Percentiles rank a stretch among this genome's conserved stretches.
Conservation (phyloP, 331 rosid genomes). For the Stylosanthes scabra region DNA sequence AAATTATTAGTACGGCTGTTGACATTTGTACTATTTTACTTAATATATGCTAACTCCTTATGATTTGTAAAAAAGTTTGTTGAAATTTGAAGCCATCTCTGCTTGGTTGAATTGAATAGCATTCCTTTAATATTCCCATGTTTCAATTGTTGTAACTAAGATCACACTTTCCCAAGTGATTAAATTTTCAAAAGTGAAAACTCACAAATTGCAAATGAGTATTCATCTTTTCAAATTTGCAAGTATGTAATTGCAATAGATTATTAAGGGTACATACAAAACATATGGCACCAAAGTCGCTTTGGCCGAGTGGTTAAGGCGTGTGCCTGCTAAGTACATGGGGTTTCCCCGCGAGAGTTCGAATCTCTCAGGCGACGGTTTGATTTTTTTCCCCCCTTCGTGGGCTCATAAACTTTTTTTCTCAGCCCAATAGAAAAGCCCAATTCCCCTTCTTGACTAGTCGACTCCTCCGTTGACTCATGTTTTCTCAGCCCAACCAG, state of each 20-base stretch:
- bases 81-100: neutral
- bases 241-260: no score
- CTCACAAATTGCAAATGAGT: no score
- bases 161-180: no score
- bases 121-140: no score
- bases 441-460: neutral
- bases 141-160: no score
- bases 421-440: no score
- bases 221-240: no score
- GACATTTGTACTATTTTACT: neutral
- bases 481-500: neutral
- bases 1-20: neutral
- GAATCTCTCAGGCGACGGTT: conserved; percentile 78
- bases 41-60: neutral
- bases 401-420: no score
- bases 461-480: neutral
- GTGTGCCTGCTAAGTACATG: conserved; percentile 97
- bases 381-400: no score
- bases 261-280: no score
- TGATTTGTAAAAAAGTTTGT: neutral
- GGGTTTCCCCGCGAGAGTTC: conserved; percentile 87
- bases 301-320: conserved; percentile 99
- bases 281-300: conserved; percentile 25
- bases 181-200: no score
- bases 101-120: conserved; percentile 23